A percentile compares a stretch with the other conserved stretches of the same genome.
Conservation (phyloP, 139 green algal species). For the Auxenochlorella protothecoides region DNA sequence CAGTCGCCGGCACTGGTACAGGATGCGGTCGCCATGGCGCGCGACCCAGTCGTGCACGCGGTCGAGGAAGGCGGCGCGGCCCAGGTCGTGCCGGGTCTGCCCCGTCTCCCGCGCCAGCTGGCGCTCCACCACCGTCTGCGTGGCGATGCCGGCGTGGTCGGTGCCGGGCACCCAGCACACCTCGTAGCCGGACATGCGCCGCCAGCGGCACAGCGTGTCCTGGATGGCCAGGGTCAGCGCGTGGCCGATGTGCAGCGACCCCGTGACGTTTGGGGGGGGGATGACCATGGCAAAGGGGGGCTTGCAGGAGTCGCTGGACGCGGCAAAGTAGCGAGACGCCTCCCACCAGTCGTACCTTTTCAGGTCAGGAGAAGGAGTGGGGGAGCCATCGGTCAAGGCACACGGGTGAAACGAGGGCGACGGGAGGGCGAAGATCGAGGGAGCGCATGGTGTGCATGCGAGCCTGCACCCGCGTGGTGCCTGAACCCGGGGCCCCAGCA, state of each 20-base stretch:
- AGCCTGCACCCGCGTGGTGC: neutral
- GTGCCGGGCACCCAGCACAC: constrained; percentile 91
- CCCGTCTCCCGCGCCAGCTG: constrained; percentile 71
- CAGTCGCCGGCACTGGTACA: constrained; percentile 76
- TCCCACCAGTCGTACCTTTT: constrained; percentile 75
- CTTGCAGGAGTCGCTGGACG: constrained; percentile 56
- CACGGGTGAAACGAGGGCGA: neutral
- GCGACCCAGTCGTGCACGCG: constrained; percentile 82
- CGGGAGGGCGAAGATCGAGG: no score
- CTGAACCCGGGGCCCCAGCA: neutral
- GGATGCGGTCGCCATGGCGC: constrained; percentile 81
- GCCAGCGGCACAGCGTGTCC: constrained; percentile 60
- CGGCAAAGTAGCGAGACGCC: constrained; percentile 81
- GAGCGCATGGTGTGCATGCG: neutral
- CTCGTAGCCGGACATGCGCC: constrained; percentile 90
- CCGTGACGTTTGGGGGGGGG: constrained; percentile 96
- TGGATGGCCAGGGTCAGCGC: constrained; percentile 43
- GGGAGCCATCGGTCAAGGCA: no score
- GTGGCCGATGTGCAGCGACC: constrained; percentile 94
- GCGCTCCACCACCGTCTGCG: constrained; percentile 97
- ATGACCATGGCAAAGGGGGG: constrained; percentile 94
- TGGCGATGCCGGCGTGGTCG: constrained; percentile 87
- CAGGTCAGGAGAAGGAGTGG: no score
- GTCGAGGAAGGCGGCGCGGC: constrained; percentile 83
- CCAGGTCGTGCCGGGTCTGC: constrained; percentile 86